Percentiles rank a stretch among this genome's conserved stretches.
These are phyloP conservation scores for Avena atlantica DNA, from an alignment of 176 grass and related monocot genomes.

Conservation along the genomic window DNA sequence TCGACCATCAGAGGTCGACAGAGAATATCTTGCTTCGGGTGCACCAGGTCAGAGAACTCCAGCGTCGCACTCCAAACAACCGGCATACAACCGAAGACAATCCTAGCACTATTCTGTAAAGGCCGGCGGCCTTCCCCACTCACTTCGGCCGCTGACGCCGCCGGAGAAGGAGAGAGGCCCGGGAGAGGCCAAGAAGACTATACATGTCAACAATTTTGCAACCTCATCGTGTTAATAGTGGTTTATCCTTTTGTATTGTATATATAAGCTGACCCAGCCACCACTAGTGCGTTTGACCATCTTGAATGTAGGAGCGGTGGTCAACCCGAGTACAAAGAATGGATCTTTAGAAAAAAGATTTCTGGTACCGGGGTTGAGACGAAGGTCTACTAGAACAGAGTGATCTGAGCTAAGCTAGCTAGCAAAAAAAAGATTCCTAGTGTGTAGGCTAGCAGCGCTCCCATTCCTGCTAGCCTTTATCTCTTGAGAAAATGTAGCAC, in stretches of 20 bases:
- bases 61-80: too few relatives aligned
- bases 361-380: background rate
- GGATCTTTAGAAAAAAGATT: background rate
- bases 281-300: background rate
- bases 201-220: too few relatives aligned
- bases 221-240: too few relatives aligned
- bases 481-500: background rate
- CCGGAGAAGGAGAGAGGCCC: too few relatives aligned
- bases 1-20: too few relatives aligned
- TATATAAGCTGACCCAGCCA: background rate
- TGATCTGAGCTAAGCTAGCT: conserved; percentile 15
- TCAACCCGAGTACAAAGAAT: background rate
- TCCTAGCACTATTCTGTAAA: too few relatives aligned
- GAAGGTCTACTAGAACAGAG: conserved; percentile 29
- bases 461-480: background rate
- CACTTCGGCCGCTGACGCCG: too few relatives aligned
- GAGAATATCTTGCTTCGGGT: too few relatives aligned
- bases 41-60: too few relatives aligned
- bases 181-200: too few relatives aligned
- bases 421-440: conserved; percentile 36
- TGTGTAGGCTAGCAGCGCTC: background rate
- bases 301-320: background rate
- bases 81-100: too few relatives aligned
- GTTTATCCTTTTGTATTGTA: background rate
- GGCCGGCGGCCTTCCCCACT: too few relatives aligned